A percentile compares a stretch with the other conserved stretches of the same genome.
Evolutionary conservation across 352 stramenopile genomes (phyloP).

Genomic region (Pythium aquatile): DNA sequence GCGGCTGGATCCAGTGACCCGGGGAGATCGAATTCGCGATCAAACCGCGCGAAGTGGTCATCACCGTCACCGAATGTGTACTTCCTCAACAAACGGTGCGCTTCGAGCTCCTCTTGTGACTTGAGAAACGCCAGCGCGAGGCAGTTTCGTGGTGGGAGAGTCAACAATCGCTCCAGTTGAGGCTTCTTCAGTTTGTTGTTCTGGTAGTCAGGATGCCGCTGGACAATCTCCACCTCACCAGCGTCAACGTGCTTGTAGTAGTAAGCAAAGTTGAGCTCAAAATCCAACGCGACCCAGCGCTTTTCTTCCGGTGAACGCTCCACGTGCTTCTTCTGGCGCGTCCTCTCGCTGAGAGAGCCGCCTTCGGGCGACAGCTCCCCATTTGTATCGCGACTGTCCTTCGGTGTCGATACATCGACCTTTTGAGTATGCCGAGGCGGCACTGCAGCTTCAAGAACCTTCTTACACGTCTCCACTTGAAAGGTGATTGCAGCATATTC

Average conservation of each 20-base stretch:
- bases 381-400: not conserved
- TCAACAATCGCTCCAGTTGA: conserved; percentile 49
- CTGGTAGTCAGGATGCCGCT: conserved; percentile 53
- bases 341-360: conserved; percentile 29
- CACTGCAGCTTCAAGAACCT: conserved; percentile 28
- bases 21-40: conserved; percentile 38
- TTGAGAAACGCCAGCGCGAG: conserved; percentile 79
- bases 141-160: conserved; percentile 56
- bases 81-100: conserved; percentile 59
- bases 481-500: conserved; percentile 42
- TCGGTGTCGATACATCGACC: not conserved
- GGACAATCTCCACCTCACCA: conserved; percentile 59
- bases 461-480: conserved; percentile 37
- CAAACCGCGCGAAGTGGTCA: conserved; percentile 45
- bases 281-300: conserved; percentile 66
- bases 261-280: conserved; percentile 51
- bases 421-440: not conserved
- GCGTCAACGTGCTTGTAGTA: conserved; percentile 64
- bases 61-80: conserved; percentile 75
- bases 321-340: conserved; percentile 49
- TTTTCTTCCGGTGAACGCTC: conserved; percentile 59
- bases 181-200: conserved; percentile 39
- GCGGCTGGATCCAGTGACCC: not conserved
- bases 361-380: conserved; percentile 7
- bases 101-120: conserved; percentile 47